Conservation (phyloP, 2,329 filamentous ascomycete genomes). For the Epichloe typhina region DNA sequence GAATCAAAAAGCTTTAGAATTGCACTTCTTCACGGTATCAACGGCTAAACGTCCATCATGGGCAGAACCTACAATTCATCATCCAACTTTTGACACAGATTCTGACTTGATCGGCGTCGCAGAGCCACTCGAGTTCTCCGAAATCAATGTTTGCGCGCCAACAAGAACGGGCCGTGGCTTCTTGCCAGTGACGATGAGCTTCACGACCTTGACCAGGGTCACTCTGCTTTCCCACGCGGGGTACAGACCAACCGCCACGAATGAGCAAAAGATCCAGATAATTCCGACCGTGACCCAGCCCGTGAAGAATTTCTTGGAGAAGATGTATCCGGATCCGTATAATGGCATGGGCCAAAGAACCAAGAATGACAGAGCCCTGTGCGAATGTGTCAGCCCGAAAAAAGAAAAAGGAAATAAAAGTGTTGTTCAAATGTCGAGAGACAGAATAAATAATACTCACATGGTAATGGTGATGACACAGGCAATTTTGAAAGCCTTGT, state of each 20-base stretch:
- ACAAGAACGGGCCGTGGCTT: neutral
- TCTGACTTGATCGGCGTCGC: conserved; percentile 5
- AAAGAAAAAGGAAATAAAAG: neutral
- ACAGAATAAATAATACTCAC: conserved; percentile 7
- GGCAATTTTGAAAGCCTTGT: conserved; percentile 38
- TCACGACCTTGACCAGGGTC: conserved; percentile 27
- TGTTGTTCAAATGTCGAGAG: too few species aligned
- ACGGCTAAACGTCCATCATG: too few species aligned
- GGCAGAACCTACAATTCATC: too few species aligned
- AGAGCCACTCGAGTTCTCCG: conserved; percentile 3
- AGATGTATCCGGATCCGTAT: conserved; percentile 68
- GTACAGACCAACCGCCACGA: conserved; percentile 64
- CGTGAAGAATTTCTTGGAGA: conserved; percentile 48
- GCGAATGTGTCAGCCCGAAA: neutral
- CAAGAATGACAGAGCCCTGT: conserved; percentile 51
- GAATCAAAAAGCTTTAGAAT: neutral
- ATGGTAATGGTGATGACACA: conserved; percentile 19
- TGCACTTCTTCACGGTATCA: neutral
- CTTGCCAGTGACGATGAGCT: conserved; percentile 8
- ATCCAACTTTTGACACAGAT: neutral
- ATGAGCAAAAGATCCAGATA: conserved; percentile 58
- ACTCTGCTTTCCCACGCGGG: conserved; percentile 67
- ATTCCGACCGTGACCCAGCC: conserved; percentile 62
- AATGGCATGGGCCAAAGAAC: conserved; percentile 88
- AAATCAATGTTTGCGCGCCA: neutral